phyloP scores from a whole-genome alignment of 2,329 filamentous ascomycete genomes.

The Cordyceps cateniannulata region DNA sequence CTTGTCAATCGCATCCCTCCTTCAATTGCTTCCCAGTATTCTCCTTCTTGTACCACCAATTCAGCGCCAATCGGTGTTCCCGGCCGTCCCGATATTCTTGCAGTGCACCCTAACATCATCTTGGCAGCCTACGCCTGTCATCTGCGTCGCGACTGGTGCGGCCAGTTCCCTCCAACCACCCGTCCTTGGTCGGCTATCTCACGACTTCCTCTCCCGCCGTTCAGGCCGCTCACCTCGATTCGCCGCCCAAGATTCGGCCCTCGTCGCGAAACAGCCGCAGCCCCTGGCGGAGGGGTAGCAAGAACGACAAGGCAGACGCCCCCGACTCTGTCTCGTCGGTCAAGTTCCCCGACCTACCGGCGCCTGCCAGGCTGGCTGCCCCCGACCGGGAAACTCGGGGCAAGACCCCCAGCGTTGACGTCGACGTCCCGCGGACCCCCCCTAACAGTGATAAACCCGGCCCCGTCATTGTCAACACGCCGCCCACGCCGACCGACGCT shows the following conservation, averaged over 20 bases:
- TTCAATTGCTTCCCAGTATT: conserved; percentile 14
- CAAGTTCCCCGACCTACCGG: conserved; percentile 23
- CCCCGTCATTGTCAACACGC: conserved; percentile 58
- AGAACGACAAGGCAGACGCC: conserved; percentile 17
- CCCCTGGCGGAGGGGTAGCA: conserved; percentile 7
- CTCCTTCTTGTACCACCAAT: not conserved
- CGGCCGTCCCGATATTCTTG: not conserved
- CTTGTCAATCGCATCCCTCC: conserved; percentile 16
- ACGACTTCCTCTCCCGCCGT: conserved; percentile 64
- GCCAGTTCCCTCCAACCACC: conserved; percentile 49
- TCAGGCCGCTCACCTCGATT: conserved; percentile 44
- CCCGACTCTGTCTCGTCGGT: conserved; percentile 16
- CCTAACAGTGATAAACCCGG: conserved; percentile 36
- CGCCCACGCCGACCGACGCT: conserved; percentile 55
- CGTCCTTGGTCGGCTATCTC: conserved; percentile 61
- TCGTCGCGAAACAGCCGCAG: conserved; percentile 8
- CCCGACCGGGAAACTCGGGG: conserved; percentile 23
- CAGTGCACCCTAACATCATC: conserved; percentile 15
- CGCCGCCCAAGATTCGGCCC: conserved; percentile 17
- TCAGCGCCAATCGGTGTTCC: not conserved
- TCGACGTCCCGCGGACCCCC: conserved; percentile 38
- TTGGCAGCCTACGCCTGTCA: conserved; percentile 9
- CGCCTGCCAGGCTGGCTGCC: conserved; percentile 24
- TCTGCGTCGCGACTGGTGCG: conserved; percentile 19
- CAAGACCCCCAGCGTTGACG: conserved; percentile 24